Percentiles rank a stretch among this genome's conserved stretches.
Conservation (phyloP, 2,329 filamentous ascomycete species). For the Berkeleyomyces basicola region DNA sequence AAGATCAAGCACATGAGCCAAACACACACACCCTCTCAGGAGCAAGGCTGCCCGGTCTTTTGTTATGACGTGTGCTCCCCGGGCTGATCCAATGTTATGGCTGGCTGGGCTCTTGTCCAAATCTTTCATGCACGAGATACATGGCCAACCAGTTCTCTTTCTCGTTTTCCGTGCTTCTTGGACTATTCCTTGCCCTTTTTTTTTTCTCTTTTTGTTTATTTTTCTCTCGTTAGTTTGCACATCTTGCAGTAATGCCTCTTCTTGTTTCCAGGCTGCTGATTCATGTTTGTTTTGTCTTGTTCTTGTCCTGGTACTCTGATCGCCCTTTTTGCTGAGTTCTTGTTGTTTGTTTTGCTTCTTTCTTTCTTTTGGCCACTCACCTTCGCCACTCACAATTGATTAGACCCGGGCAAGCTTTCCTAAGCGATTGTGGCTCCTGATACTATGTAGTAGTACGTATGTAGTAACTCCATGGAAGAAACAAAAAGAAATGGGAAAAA, state of each 20-base stretch:
- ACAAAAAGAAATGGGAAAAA: no score
- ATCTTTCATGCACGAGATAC: not conserved
- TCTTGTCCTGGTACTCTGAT: not conserved
- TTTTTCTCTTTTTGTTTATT: conserved; percentile 2
- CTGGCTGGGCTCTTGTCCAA: not conserved
- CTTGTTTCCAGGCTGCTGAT: not conserved
- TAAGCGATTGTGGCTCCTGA: no score
- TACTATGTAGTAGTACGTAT: no score
- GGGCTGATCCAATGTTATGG: not conserved
- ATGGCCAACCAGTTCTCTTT: not conserved
- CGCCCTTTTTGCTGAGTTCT: no score
- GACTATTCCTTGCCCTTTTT: not conserved
- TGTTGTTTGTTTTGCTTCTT: no score
- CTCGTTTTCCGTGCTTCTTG: conserved; percentile 4
- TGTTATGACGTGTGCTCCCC: not conserved
- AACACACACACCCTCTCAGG: no score
- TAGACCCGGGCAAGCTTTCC: no score
- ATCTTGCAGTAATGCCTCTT: not conserved
- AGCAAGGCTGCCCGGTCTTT: not conserved
- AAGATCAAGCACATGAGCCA: no score
- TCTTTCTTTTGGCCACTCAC: no score
- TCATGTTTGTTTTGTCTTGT: not conserved
- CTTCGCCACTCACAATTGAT: no score
- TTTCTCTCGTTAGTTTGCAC: not conserved
- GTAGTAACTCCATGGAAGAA: no score